Base-by-base conservation (phyloP, 352 stramenopile genomes). In the Globisporangium abappressorium region DNA sequence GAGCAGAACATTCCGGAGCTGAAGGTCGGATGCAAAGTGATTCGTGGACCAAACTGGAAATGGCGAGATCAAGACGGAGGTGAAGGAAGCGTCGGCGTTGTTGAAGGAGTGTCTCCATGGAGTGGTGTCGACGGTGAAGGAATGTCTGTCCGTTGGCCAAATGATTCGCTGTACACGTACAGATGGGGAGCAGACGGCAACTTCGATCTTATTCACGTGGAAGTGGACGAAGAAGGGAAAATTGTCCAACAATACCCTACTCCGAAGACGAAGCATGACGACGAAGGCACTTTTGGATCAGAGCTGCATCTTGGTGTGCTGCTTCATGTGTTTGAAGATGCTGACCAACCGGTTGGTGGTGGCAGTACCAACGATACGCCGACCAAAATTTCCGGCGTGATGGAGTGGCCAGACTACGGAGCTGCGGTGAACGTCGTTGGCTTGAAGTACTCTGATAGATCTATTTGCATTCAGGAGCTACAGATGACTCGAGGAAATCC, bases 11-110 rank as follows among this genome's bases (percentile, higher is more conserved):
- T 87, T 62, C 82, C 83, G 0, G 78, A 92, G 43, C 75, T 96
- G 1, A 85, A 77, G 14, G 84, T 97, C 24, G 90, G 90, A 1
- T 94, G 86, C 69, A 91, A 93, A 54, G 90, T 97, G 15, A 91
- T 93, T 71, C 89, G 90, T n/a, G 90, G 90, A 38, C 90, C 90
- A 20, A 92, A 94, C 69, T 97, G 89, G 89, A 96, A 95, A 70
- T 95, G 89, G 88, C 76, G 85, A 24, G 89, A 97, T 57, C 87
- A 97, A 84, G 89, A 97, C 57, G 89, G 89, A 15, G 89, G 89
- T 15, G 88, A 94, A 77, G 89, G 89, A 8, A 92, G 80, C 20
- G 78, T 97, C 30, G 89, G 89, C 46, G 70, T 85, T 46, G 85
- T 97, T 22, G 89, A 95, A 78, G 85, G 87, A 11, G 83, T 96